Evolutionary conservation across 306 rosid species (phyloP).

Genomic region (Phaseolus lunatus): DNA sequence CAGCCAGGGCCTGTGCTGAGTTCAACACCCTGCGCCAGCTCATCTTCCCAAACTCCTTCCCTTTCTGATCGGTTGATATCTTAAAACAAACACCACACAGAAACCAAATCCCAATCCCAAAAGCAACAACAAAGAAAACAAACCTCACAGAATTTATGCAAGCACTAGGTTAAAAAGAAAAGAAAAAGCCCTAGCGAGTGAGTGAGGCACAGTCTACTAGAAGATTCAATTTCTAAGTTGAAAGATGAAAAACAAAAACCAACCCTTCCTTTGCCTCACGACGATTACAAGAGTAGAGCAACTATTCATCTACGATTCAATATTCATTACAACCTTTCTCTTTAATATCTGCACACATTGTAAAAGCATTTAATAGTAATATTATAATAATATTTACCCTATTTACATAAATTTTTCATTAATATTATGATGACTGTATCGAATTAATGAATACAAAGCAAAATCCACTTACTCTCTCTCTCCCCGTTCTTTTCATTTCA

Average conservation of each 20-base stretch:
- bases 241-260: conserved; percentile 12
- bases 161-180: too few species aligned
- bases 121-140: neutral
- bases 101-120: conserved; percentile 34
- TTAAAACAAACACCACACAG: neutral
- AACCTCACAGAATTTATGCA: neutral
- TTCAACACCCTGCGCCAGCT: conserved; percentile 95
- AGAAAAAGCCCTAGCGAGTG: neutral
- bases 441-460: neutral
- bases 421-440: neutral
- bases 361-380: neutral
- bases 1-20: conserved; percentile 81
- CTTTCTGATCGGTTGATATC: neutral
- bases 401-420: neutral
- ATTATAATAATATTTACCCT: neutral
- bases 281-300: conserved; percentile 11
- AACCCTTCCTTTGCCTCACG: neutral
- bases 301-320: neutral
- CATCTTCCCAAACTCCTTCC: conserved; percentile 48
- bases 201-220: neutral
- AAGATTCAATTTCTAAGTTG: neutral
- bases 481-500: neutral
- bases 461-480: neutral
- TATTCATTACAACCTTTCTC: neutral
- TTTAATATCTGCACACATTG: too few species aligned